Percentiles rank a stretch among this genome's conserved stretches.
Evolutionary conservation across 208 protist genomes (phyloP).

Genomic region (Leishmania tarentolae): DNA sequence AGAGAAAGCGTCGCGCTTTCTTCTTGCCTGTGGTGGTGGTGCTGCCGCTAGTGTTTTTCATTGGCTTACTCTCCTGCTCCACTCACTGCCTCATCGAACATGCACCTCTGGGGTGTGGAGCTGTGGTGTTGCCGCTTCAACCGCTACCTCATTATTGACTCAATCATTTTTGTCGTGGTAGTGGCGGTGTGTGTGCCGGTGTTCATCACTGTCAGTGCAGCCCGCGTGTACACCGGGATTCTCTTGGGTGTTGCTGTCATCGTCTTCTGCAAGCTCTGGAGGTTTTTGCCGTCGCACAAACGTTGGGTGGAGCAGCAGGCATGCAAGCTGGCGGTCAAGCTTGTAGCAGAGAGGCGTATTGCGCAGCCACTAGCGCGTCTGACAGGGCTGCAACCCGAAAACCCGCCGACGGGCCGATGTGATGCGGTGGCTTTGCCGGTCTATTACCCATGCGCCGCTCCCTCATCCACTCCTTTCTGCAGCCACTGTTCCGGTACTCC

Average conservation of each 20-base stretch:
- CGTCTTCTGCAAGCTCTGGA: conserved; percentile 49
- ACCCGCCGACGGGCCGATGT: background rate
- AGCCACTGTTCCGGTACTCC: background rate
- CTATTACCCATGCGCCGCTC: conserved; percentile 2
- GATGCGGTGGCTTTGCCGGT: background rate
- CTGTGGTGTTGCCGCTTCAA: conserved; percentile 14
- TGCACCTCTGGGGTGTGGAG: conserved; percentile 18
- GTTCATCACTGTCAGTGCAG: conserved; percentile 20
- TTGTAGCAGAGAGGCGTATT: conserved; percentile 3
- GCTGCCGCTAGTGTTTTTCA: background rate
- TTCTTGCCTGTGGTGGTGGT: background rate
- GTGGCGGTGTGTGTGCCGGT: conserved; percentile 31
- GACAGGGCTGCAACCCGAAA: background rate
- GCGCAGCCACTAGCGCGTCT: conserved; percentile 3
- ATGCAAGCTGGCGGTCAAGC: conserved; percentile 8
- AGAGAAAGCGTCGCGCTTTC: background rate
- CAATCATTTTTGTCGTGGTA: conserved; percentile 16
- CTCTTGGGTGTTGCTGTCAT: conserved; percentile 31
- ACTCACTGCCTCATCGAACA: background rate
- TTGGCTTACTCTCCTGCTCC: background rate
- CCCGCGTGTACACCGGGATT: conserved; percentile 44
- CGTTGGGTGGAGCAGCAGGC: conserved; percentile 23
- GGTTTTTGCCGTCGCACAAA: conserved; percentile 48
- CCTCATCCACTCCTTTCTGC: background rate
- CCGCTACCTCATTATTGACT: conserved; percentile 22